Conservation (phyloP, 1,284 basidiomycete species). For the Cryptococcus floricola region DNA sequence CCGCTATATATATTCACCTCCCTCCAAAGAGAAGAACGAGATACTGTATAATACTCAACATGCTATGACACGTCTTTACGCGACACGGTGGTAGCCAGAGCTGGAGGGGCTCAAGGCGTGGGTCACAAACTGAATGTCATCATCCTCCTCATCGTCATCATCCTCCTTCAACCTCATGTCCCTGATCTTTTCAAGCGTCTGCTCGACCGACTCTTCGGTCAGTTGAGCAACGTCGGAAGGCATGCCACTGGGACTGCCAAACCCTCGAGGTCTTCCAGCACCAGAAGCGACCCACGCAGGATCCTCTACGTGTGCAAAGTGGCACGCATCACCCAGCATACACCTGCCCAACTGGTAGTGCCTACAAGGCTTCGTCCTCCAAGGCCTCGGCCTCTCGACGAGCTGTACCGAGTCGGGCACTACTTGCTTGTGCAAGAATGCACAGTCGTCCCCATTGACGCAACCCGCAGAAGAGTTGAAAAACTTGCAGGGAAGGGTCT, state of each 20-base stretch:
- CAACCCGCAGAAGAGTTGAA: conserved; percentile 46
- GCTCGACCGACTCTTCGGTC: conserved; percentile 4
- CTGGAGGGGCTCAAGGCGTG: background rate
- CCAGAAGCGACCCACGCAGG: conserved; percentile 15
- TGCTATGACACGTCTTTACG: background rate
- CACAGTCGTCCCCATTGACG: conserved; percentile 32
- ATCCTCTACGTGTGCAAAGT: conserved; percentile 44
- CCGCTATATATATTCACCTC: too few species aligned
- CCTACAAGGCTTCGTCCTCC: conserved; percentile 42
- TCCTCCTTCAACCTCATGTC: conserved; percentile 5
- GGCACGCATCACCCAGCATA: conserved; percentile 41
- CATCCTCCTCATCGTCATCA: conserved; percentile 23
- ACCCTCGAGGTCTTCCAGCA: conserved; percentile 1
- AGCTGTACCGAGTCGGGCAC: conserved; percentile 29
- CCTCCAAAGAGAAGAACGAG: too few species aligned
- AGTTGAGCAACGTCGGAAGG: conserved; percentile 9
- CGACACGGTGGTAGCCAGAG: background rate
- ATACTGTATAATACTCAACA: too few species aligned
- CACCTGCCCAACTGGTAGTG: conserved; percentile 44
- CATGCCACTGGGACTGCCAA: conserved; percentile 8
- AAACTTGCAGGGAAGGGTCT: conserved; percentile 38
- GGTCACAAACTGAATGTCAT: conserved; percentile 32
- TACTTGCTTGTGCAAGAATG: conserved; percentile 40
- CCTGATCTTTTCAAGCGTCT: conserved; percentile 1
- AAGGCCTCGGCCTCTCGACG: conserved; percentile 36